Percentiles rank a stretch among this genome's conserved stretches.
Evolutionary conservation across 2,329 filamentous ascomycete species (phyloP).

Genomic region (Sclerotinia sclerotiorum): DNA sequence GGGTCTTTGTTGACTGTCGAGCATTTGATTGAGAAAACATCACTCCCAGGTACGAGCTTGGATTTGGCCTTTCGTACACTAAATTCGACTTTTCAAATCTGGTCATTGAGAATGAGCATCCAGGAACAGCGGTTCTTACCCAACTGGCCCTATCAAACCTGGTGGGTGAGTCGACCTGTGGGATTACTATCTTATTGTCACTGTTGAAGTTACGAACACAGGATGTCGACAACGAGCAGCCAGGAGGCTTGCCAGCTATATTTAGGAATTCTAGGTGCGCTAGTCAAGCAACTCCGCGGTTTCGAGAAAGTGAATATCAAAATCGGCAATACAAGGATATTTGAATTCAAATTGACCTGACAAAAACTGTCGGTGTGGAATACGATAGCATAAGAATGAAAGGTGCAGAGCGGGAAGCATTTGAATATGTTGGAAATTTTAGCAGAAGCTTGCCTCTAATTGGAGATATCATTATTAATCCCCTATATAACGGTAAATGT

Average conservation of each 20-base stretch:
- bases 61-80: background rate
- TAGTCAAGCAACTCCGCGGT: background rate
- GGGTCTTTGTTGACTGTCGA: background rate
- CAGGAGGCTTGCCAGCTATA: background rate
- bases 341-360: background rate
- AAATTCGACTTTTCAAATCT: background rate
- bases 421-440: background rate
- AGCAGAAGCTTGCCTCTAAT: background rate
- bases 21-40: background rate
- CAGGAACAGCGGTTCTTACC: background rate
- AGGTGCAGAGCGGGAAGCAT: background rate
- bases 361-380: background rate
- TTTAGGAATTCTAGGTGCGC: background rate
- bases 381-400: background rate
- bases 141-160: background rate
- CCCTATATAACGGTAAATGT: no score
- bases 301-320: background rate
- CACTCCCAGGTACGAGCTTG: background rate
- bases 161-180: background rate
- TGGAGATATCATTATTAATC: no score
- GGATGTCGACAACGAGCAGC: background rate
- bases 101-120: background rate
- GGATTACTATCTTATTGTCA: background rate
- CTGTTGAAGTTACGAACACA: background rate
- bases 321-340: background rate